Base-by-base conservation (phyloP, 2,329 filamentous ascomycete genomes). In the Alternaria consortialis region DNA sequence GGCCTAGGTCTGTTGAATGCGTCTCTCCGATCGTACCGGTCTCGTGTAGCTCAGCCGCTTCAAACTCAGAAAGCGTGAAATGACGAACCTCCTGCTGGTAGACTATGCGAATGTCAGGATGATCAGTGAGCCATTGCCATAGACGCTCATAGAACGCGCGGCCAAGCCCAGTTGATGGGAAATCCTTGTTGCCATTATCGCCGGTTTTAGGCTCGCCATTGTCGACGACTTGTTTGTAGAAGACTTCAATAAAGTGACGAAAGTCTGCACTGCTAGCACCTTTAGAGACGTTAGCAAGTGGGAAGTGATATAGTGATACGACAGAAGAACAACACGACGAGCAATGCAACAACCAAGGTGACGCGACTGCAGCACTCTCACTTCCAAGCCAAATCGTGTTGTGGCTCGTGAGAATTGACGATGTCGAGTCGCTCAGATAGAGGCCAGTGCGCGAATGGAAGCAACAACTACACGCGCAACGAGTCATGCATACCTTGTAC, bases 101-200 rank as follows among this genome's bases (percentile, higher is more conserved):
- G 25, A 84, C 80, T 32, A 88, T 80, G 4, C 80, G 84, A 44
- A 89, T 81, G 62, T 89, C 87, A 1, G 83, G 80, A 67, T 88
- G 83, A 44, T 76, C 77, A 11, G 77, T 82, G 52, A 90, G 77
- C 86, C 86, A 89, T 36, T 78, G 76, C 86, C 87, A 89, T 36
- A 86, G 79, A 50, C 81, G 83, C 50, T 84, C 81, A 59, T 86
- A 78, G 62, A 89, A 83, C 7, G 64, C 75, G 36, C 82, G 81
- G 25, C 57, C 57, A 54, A 61, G 53, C 9, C 20, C 31, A 32
- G 32, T 25, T 23, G 48, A 20, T 7, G 39, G 7, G 15, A 36
- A 11, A 29, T 29, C 32, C 8, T 5, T 27, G 8, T 50, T 36
- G 15, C 29, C 37, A 27, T 55, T 37, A 3, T 32, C 12, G 31